phyloP scores from a whole-genome alignment of 1,284 basidiomycete species.

The Rhodotorula sp. region DNA sequence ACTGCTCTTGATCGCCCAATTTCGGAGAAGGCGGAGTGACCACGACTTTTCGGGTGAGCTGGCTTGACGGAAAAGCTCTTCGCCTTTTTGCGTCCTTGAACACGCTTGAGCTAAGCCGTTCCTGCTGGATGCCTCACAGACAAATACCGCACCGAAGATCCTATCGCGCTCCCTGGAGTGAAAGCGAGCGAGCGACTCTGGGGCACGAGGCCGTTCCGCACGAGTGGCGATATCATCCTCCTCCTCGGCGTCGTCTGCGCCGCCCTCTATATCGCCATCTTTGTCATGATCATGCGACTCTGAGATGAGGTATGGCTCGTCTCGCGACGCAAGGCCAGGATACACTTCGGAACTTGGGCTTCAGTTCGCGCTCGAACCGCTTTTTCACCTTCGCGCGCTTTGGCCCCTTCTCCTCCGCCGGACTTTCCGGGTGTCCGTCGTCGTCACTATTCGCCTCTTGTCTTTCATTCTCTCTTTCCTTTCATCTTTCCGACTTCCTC shows the following conservation, averaged over 20 bases:
- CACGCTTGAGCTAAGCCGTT: neutral
- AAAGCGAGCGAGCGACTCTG: slow-evolving; percentile 25
- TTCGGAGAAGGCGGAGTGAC: slow-evolving; percentile 14
- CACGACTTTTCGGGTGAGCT: slow-evolving; percentile 28
- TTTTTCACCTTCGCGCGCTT: too few species aligned
- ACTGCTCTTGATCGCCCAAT: slow-evolving; percentile 19
- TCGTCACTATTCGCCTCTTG: too few species aligned
- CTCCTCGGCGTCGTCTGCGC: slow-evolving; percentile 22
- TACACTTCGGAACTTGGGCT: neutral
- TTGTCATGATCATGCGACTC: slow-evolving; percentile 26
- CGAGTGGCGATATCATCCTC: slow-evolving; percentile 27
- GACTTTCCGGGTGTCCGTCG: too few species aligned
- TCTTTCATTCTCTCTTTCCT: too few species aligned
- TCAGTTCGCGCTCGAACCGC: too few species aligned
- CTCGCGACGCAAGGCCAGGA: too few species aligned
- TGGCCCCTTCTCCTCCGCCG: too few species aligned
- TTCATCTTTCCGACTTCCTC: too few species aligned
- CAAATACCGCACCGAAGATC: neutral
- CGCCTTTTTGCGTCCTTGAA: neutral
- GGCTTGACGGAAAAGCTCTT: neutral
- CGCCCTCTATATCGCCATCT: slow-evolving; percentile 24
- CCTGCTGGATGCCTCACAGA: neutral
- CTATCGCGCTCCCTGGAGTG: neutral
- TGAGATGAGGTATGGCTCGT: neutral
- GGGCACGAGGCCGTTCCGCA: slow-evolving; percentile 28